Percentiles rank a stretch among this genome's conserved stretches.
These are phyloP conservation scores for Coccomyxa subellipsoidea DNA, from an alignment of 163 green algal genomes.

Conservation along the genomic window DNA sequence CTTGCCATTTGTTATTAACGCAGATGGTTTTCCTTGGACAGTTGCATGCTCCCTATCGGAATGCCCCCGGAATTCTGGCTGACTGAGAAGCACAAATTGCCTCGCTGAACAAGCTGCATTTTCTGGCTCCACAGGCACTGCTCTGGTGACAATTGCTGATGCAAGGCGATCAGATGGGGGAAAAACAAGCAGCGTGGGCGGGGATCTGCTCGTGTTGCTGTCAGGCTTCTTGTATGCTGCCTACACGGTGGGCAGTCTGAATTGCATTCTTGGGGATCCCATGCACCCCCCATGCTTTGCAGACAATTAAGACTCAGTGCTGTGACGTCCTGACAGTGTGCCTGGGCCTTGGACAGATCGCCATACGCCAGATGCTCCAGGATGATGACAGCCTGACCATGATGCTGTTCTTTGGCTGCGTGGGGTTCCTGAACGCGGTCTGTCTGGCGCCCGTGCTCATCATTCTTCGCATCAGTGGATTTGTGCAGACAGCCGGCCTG, in stretches of 20 bases:
- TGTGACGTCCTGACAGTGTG: not conserved
- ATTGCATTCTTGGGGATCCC: not conserved
- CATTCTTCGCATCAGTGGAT: conserved; percentile 6
- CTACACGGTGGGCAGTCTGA: conserved; percentile 49
- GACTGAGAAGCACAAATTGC: too few species aligned
- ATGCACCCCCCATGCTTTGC: too few species aligned
- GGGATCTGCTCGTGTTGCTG: conserved; percentile 78
- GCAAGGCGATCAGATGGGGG: conserved; percentile 12
- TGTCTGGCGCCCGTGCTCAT: conserved; percentile 58
- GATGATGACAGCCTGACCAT: conserved; percentile 50
- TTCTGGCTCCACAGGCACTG: conserved; percentile 26
- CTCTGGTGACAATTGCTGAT: conserved; percentile 41
- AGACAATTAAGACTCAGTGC: not conserved
- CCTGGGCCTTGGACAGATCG: conserved; percentile 20
- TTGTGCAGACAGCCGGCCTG: conserved; percentile 24
- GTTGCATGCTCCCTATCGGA: too few species aligned
- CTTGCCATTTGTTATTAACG: not conserved
- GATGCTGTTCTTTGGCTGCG: conserved; percentile 83
- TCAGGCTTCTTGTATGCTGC: conserved; percentile 45
- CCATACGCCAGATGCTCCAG: conserved; percentile 70
- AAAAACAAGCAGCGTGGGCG: conserved; percentile 33
- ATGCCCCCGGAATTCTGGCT: too few species aligned
- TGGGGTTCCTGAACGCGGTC: conserved; percentile 75
- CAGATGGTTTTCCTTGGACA: too few species aligned
- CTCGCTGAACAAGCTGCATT: too few species aligned